Evolutionary conservation across 768 basidiomycete species (phyloP).

Genomic region (Coprinellus micaceus): DNA sequence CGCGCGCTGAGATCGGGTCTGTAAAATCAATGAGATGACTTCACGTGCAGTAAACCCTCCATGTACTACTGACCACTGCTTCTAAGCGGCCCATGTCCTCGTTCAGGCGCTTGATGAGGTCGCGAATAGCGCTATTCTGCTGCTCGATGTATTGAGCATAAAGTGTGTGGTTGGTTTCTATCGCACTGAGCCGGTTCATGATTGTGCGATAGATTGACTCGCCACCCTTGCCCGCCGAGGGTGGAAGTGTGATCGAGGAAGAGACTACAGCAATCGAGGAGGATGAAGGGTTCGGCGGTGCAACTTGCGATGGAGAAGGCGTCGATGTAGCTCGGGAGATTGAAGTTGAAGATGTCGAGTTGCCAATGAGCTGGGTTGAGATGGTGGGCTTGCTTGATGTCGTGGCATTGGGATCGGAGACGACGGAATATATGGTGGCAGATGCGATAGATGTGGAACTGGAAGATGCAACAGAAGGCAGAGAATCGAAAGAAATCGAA

Average conservation of each 20-base stretch:
- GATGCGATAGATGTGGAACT: slow-evolving; percentile 2
- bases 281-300: slow-evolving; percentile 11
- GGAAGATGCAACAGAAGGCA: neutral
- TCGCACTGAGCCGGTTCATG: slow-evolving; percentile 82
- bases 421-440: neutral
- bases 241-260: slow-evolving; percentile 12
- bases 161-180: slow-evolving; percentile 86
- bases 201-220: slow-evolving; percentile 97
- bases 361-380: slow-evolving; percentile 3
- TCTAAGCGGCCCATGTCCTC: slow-evolving; percentile 79
- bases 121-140: slow-evolving; percentile 73
- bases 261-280: slow-evolving; percentile 12
- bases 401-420: neutral
- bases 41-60: neutral
- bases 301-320: slow-evolving; percentile 5
- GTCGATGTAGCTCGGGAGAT: slow-evolving; percentile 7
- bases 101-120: slow-evolving; percentile 67
- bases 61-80: slow-evolving; percentile 52
- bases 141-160: slow-evolving; percentile 86
- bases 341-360: slow-evolving; percentile 3
- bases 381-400: slow-evolving; percentile 3
- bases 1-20: slow-evolving; percentile 72
- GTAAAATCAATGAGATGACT: neutral
- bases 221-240: slow-evolving; percentile 38
- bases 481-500: neutral